These are phyloP conservation scores for Neofusicoccum laricinum DNA, from an alignment of 2,329 filamentous ascomycete species.

Conservation along the genomic window DNA sequence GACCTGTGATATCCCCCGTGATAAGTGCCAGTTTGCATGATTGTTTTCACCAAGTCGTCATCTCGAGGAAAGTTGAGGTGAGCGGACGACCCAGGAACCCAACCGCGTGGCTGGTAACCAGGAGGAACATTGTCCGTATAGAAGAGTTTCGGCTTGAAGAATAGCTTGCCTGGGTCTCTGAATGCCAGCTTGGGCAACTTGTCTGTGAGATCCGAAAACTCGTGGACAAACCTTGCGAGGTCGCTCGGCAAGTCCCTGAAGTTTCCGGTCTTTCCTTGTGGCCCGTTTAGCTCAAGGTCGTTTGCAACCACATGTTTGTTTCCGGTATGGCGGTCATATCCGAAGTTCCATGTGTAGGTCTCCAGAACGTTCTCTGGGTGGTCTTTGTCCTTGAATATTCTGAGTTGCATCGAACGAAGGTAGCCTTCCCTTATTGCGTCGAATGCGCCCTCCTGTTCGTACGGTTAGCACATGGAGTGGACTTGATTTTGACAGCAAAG, in stretches of 20 bases:
- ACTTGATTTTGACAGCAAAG: background rate
- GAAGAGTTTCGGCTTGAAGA: slow-evolving; percentile 28
- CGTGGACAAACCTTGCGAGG: slow-evolving; percentile 43
- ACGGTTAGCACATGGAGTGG: slow-evolving; percentile 24
- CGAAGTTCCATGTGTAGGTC: slow-evolving; percentile 50
- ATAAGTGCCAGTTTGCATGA: slow-evolving; percentile 31
- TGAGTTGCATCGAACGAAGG: slow-evolving; percentile 47
- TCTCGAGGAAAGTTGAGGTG: slow-evolving; percentile 36
- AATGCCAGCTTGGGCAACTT: slow-evolving; percentile 23
- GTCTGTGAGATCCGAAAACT: slow-evolving; percentile 38
- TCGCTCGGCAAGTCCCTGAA: slow-evolving; percentile 40
- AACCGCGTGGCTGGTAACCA: slow-evolving; percentile 43
- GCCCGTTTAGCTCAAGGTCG: slow-evolving; percentile 28
- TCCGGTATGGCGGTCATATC: slow-evolving; percentile 29
- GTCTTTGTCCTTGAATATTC: slow-evolving; percentile 41
- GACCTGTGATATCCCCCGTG: slow-evolving; percentile 42
- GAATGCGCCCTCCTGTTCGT: slow-evolving; percentile 49
- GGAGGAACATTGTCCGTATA: slow-evolving; percentile 41
- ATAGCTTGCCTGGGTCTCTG: background rate
- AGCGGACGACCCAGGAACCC: slow-evolving; percentile 28
- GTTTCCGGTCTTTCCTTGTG: slow-evolving; percentile 31
- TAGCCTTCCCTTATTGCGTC: slow-evolving; percentile 42
- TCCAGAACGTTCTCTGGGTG: slow-evolving; percentile 43
- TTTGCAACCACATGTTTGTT: slow-evolving; percentile 6
- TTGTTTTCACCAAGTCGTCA: slow-evolving; percentile 38